Percentiles rank a stretch among this genome's conserved stretches.
These are phyloP conservation scores for Mycena indigotica DNA, from an alignment of 768 basidiomycete genomes.

Conservation along the genomic window DNA sequence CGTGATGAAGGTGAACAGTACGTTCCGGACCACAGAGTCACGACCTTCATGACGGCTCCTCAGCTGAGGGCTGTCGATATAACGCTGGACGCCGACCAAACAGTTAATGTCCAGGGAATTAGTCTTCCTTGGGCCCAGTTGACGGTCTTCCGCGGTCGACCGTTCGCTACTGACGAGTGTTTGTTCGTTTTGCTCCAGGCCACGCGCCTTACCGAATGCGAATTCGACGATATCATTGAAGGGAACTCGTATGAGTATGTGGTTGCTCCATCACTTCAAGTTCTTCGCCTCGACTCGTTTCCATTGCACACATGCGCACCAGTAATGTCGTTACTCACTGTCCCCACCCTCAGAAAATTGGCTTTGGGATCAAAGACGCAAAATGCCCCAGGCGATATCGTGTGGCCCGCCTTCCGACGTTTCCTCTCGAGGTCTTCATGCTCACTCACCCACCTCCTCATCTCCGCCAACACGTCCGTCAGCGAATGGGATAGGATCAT, in stretches of 20 bases:
- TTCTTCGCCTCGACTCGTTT: background rate
- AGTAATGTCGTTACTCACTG: background rate
- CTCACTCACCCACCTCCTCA: background rate
- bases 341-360: background rate
- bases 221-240: background rate
- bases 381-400: background rate
- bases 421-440: background rate
- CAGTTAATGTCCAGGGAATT: background rate
- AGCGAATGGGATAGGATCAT: no score
- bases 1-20: background rate
- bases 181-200: background rate
- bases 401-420: background rate
- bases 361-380: background rate
- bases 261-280: no score
- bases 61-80: background rate
- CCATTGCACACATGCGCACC: no score
- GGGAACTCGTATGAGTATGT: background rate
- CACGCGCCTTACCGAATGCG: background rate
- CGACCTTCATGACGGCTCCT: background rate
- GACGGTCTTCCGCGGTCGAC: background rate
- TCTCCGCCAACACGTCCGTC: background rate
- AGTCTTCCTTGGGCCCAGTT: background rate
- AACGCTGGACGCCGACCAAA: background rate
- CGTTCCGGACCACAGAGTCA: background rate
- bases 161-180: background rate